Conservation (phyloP, 2,329 filamentous ascomycete species). For the Calonectria pseudoreteaudii region DNA sequence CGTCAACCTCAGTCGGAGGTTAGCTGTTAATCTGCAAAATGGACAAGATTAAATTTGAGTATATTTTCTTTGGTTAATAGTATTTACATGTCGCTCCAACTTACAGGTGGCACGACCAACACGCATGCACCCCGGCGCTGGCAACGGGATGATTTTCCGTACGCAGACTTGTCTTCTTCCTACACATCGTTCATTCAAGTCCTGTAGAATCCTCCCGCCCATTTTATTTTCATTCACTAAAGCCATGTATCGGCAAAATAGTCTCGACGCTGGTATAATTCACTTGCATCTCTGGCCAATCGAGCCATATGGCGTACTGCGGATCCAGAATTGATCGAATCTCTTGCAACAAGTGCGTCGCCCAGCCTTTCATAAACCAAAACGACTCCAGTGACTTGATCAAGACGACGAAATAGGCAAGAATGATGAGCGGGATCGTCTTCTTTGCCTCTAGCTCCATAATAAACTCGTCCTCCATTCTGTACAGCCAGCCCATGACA, state of each 20-base stretch:
- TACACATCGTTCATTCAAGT: not conserved
- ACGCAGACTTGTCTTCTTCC: not conserved
- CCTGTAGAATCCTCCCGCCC: not conserved
- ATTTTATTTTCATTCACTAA: not conserved
- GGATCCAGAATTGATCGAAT: not conserved
- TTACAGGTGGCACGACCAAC: not conserved
- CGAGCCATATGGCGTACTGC: not conserved
- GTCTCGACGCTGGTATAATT: not conserved
- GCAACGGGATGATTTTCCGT: not conserved
- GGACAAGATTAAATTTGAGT: not conserved
- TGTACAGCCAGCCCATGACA: slow-evolving; percentile 12
- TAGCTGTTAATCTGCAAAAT: not conserved
- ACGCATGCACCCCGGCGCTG: not conserved
- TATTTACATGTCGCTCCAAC: not conserved
- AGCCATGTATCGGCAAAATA: not conserved
- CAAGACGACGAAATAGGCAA: slow-evolving; percentile 5
- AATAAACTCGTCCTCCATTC: not conserved
- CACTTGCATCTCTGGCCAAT: slow-evolving; percentile 3
- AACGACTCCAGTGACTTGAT: not conserved
- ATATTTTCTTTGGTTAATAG: not conserved
- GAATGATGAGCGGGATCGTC: not conserved
- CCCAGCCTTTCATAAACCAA: slow-evolving; percentile 16
- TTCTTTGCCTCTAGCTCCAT: not conserved
- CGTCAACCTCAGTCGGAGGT: not conserved
- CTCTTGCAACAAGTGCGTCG: not conserved